Evolutionary conservation across 78 protist genomes (phyloP), one percentile per base, ranked within the genome.

Genomic region (Cyanophora paradoxa): DNA sequence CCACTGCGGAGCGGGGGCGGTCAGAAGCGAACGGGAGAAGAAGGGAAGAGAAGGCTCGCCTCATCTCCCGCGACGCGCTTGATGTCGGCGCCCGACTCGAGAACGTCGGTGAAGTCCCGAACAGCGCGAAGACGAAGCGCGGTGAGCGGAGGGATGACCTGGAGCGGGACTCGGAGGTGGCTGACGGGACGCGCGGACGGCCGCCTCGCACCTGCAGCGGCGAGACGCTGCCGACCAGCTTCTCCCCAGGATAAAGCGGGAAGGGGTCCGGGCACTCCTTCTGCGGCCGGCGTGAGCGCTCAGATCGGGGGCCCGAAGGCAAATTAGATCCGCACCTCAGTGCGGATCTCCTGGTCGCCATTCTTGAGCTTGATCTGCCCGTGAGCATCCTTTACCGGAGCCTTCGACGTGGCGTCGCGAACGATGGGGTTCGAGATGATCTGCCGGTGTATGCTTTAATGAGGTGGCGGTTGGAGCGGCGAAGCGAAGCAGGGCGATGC

Each of bases 201-300:
- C 20, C 26, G 3, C 26, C 40, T 2, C 26, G 10, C 37, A 20
- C 42, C n/a, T n/a, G n/a, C n/a, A n/a, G n/a, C 63, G 10, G 10
- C 7, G 31, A 30, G 34, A 6, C 41, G 24, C 34, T 37, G 28
- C 71, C 85, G 24, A 22, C 30, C 36, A 91, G 46, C 68, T 39
- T 39, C 77, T 91, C 95, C 66, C 95, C 95, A 36, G 95, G 95
- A 79, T 87, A 87, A 65, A 89, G 78, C 67, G 93, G 85, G 79
- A 91, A 89, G 44, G 90, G 95, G 1, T 82, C 88, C 65, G 41
- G 71, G 22, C 78, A 5, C 36, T 26, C 28, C 34, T 2, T 6
- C 8, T 6, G 40, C 73, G 42, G 37, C 11, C 57, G 16, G 26
- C 50, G 63, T n/a, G 48, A 42, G 48, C 48, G 48, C 48, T 13